Percentiles rank a stretch among this genome's conserved stretches.
phyloP scores from a whole-genome alignment of 768 basidiomycete genomes.

The Lepiota brunneoincarnata region DNA sequence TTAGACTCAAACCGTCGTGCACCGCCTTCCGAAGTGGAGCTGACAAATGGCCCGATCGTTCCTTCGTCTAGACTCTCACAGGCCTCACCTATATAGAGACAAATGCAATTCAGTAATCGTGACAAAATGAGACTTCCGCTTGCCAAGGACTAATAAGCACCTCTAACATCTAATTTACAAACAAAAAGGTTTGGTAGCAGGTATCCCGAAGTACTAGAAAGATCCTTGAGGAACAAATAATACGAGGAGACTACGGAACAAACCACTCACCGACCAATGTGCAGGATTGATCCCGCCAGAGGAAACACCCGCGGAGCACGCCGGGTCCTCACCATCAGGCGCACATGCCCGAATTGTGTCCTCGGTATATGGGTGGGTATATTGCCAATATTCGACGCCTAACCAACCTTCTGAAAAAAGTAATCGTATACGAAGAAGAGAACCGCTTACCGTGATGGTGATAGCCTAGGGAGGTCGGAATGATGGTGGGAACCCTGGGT shows the following conservation, averaged over 20 bases:
- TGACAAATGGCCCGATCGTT: no score
- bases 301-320: slow-evolving; percentile 46
- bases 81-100: no score
- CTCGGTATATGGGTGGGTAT: slow-evolving; percentile 36
- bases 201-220: slow-evolving; percentile 37
- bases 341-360: slow-evolving; percentile 41
- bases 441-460: slow-evolving; percentile 44
- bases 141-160: neutral
- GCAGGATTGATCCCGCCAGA: slow-evolving; percentile 42
- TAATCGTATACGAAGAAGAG: neutral
- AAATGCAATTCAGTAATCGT: neutral
- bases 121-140: neutral
- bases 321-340: slow-evolving; percentile 45
- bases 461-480: slow-evolving; percentile 46
- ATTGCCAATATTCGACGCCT: slow-evolving; percentile 55
- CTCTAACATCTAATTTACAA: slow-evolving; percentile 15
- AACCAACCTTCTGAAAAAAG: neutral
- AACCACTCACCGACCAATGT: slow-evolving; percentile 41
- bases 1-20: no score
- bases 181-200: slow-evolving; percentile 37
- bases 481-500: slow-evolving; percentile 51
- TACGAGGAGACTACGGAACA: neutral
- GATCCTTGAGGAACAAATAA: neutral
- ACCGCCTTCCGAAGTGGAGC: no score
- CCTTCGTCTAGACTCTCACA: no score